Base-by-base conservation (phyloP, 1,284 basidiomycete genomes). In the Apiotrichum laibachii region DNA sequence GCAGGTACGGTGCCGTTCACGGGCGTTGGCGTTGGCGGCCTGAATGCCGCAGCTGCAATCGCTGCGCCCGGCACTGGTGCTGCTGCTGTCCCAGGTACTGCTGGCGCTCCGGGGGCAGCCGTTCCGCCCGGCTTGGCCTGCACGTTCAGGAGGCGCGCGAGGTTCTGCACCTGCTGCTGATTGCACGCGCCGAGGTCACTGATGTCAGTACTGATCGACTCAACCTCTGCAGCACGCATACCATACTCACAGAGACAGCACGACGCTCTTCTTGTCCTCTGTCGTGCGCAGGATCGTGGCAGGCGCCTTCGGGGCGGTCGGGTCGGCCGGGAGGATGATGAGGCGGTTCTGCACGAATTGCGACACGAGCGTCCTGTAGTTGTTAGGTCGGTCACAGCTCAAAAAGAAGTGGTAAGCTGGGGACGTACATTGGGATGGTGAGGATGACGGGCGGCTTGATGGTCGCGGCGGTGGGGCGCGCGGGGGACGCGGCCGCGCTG, bases 71-170 rank as follows among this genome's bases (percentile, higher is more conserved):
- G 12, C 12, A 37, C 12, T 13, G 5, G 5, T 3, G 37, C 37
- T 3, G 37, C 5, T 37, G 37, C 12, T 11, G 37, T 16, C 37
- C 12, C 37, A 10, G 15, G 5, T 37, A 10, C 37, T 6, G 37
- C 11, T 37, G 37, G 37, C 11, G 37, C 2, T 10, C 11, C 37
- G 37, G 37, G 37, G 37, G 37, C 40, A 3, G 16, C 40, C 13
- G 40, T 3, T 3, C 13, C 16, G 9, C 46, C 50, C 16, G 64
- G 53, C 44, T 60, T 63, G n/a, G 54, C 53, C 35, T 57, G 61
- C 39, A 73, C 67, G 43, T 71, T 71, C 33, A 73, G 52, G n/a
- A 73, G 19, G 22, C 68, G 69, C 18, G 71, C 71, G 15, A 73
- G 60, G 12, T 63, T 60, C 42, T 67, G 56, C 42, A 73, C 53